These are phyloP conservation scores for Eragrostis curvula DNA, from an alignment of 176 grass and related monocot genomes.

Conservation along the genomic window DNA sequence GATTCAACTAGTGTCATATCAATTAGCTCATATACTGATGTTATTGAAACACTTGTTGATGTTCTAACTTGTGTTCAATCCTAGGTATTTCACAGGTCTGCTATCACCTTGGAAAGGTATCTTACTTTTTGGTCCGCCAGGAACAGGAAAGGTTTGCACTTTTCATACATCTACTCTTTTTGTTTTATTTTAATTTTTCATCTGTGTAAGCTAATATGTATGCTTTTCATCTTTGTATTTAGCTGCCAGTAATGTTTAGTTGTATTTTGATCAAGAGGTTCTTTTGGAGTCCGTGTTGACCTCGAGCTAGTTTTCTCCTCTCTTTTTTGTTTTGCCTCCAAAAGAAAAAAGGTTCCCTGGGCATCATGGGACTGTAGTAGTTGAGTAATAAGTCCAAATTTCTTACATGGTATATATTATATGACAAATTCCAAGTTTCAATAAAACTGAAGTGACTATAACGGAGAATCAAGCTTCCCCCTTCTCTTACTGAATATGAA, in stretches of 20 bases:
- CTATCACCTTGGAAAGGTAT: constrained; percentile 79
- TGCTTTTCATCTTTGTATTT: neutral
- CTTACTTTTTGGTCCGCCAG: constrained; percentile 72
- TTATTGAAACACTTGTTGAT: neutral
- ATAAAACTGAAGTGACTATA: too few relatives aligned
- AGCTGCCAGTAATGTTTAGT: neutral
- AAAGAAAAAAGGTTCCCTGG: neutral
- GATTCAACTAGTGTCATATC: neutral
- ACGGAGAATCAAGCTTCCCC: too few relatives aligned
- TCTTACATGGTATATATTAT: neutral
- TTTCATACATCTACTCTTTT: neutral
- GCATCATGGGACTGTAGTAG: constrained; percentile 6
- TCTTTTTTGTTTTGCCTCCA: too few relatives aligned
- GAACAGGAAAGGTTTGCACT: constrained; percentile 74
- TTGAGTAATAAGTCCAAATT: neutral
- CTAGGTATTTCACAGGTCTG: constrained; percentile 70
- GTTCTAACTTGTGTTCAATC: neutral
- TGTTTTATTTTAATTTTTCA: neutral
- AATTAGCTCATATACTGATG: constrained; percentile 8
- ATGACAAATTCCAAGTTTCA: neutral
- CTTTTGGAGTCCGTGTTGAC: neutral
- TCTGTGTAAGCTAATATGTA: neutral
- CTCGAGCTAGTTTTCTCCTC: neutral
- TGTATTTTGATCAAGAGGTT: neutral
- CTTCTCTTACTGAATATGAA: neutral